phyloP scores from a whole-genome alignment of 805 yeast species.

The Starmerella riodocensis region DNA sequence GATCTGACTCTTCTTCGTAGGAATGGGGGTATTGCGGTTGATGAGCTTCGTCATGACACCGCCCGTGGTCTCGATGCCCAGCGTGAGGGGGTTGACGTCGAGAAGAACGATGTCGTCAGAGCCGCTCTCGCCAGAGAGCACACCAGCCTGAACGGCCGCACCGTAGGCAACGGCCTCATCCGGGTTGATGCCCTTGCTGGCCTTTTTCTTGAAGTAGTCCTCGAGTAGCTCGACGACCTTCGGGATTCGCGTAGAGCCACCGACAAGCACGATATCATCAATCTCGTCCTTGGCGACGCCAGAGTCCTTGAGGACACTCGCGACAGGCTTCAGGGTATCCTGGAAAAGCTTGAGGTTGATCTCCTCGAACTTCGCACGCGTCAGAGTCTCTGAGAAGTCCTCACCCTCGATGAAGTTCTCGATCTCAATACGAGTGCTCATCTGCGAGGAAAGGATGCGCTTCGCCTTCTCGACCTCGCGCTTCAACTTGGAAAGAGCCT shows the following conservation, averaged over 20 bases:
- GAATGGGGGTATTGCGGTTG: constrained; percentile 89
- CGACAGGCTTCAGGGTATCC: constrained; percentile 91
- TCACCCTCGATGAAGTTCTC: constrained; percentile 90
- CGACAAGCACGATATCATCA: constrained; percentile 91
- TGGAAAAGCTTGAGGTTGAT: constrained; percentile 83
- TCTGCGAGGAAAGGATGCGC: constrained; percentile 88
- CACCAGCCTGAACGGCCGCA: constrained; percentile 99
- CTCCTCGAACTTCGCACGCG: constrained; percentile 97
- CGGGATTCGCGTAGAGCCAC: constrained; percentile 99
- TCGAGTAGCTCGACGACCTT: constrained; percentile 90
- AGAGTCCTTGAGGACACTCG: constrained; percentile 87
- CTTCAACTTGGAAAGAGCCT: constrained; percentile 86
- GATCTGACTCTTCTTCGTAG: constrained; percentile 88
- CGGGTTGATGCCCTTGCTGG: constrained; percentile 94
- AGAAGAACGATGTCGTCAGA: constrained; percentile 78
- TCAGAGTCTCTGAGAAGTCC: constrained; percentile 87
- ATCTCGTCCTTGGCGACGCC: constrained; percentile 75
- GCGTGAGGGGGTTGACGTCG: constrained; percentile 86
- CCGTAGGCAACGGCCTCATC: constrained; percentile 99
- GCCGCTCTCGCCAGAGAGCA: constrained; percentile 88
- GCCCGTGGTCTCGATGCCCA: constrained; percentile 95
- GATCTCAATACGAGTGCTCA: constrained; percentile 90
- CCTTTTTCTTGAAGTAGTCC: constrained; percentile 81
- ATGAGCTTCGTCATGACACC: constrained; percentile 95
- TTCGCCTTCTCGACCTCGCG: constrained; percentile 98